Base-by-base conservation (phyloP, 2,329 filamentous ascomycete genomes). In the Diaporthe vexans region DNA sequence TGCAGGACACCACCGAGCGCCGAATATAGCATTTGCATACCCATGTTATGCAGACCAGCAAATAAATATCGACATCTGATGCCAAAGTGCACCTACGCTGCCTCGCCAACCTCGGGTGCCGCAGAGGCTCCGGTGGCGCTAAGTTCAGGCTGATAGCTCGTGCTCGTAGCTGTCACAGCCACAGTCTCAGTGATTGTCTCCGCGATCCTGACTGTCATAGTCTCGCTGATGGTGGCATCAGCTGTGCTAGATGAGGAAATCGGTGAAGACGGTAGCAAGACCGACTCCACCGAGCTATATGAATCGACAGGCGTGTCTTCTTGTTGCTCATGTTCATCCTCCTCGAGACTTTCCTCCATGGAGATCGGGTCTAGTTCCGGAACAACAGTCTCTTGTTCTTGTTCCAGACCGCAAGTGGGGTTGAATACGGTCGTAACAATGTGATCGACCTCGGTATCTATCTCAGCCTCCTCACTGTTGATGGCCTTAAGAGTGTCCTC, bases 131-230 rank as follows among this genome's bases (percentile, higher is more conserved):
- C 37, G 9, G 59, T 57, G 37, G 54, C 33, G 26, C 54, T 48
- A n/a, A 58, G 7, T 10, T 68, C 71, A 17, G 29, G 21, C 10
- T 52, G 54, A 57, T 57, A 52, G 26, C 33, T 59, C 26, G 54
- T 69, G 24, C 63, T 59, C 35, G 63, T 76, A 29, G 78, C 74
- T 48, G 76, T 79, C 67, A 80, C 77, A 1, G 72, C 73, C 9
- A 81, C 77, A 17, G 78, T 80, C 76, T 81, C 78, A 21, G 79
- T 79, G 59, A 80, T 70, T 13, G 79, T 80, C 74, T 81, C 79
- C 29, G 40, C 40, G 26, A 57, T 24, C n/a, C 15, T 67, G 7
- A 70, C 40, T 9, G 24, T 52, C 29, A 13, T 71, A 5, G n/a
- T 67, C 17, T 52, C 26, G 15, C 29, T 65, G 37, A 29, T 61